Evolutionary conservation across 768 basidiomycete species (phyloP).

Genomic region (Termitomyces sp.): DNA sequence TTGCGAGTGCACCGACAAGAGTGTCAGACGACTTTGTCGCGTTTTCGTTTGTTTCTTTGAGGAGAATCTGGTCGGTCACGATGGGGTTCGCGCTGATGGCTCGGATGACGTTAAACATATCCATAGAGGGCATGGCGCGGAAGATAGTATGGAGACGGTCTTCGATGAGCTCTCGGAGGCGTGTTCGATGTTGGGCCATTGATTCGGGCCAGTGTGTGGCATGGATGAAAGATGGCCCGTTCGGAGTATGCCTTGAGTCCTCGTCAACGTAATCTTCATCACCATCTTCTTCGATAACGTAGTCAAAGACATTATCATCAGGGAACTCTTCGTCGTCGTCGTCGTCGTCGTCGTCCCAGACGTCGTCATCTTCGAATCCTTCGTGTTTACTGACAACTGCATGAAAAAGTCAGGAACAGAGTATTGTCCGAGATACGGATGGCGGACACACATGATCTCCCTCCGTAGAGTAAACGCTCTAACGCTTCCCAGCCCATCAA

Average conservation of each 20-base stretch:
- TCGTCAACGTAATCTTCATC: slow-evolving; percentile 26
- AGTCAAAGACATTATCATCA: slow-evolving; percentile 6
- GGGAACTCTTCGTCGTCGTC: slow-evolving; percentile 16
- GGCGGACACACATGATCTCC: slow-evolving; percentile 41
- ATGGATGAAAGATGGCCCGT: slow-evolving; percentile 27
- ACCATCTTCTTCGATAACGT: slow-evolving; percentile 18
- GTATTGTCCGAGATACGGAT: slow-evolving; percentile 12
- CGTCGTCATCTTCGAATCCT: slow-evolving; percentile 23
- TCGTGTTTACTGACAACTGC: not conserved
- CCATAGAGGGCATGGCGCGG: slow-evolving; percentile 18
- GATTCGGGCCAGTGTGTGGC: slow-evolving; percentile 51
- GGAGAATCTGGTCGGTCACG: slow-evolving; percentile 20
- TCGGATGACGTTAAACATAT: slow-evolving; percentile 15
- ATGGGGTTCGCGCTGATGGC: slow-evolving; percentile 29
- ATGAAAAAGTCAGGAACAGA: not conserved
- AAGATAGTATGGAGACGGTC: slow-evolving; percentile 45
- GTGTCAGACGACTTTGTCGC: slow-evolving; percentile 51
- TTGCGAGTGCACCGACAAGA: slow-evolving; percentile 52
- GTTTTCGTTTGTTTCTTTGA: slow-evolving; percentile 31
- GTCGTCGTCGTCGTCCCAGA: slow-evolving; percentile 31
- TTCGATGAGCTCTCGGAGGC: slow-evolving; percentile 44
- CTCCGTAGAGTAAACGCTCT: slow-evolving; percentile 54
- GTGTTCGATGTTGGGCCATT: slow-evolving; percentile 36
- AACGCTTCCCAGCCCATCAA: slow-evolving; percentile 49
- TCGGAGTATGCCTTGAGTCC: slow-evolving; percentile 28